Evolutionary conservation across 768 basidiomycete species (phyloP).

Genomic region (Suillus cothurnatus): DNA sequence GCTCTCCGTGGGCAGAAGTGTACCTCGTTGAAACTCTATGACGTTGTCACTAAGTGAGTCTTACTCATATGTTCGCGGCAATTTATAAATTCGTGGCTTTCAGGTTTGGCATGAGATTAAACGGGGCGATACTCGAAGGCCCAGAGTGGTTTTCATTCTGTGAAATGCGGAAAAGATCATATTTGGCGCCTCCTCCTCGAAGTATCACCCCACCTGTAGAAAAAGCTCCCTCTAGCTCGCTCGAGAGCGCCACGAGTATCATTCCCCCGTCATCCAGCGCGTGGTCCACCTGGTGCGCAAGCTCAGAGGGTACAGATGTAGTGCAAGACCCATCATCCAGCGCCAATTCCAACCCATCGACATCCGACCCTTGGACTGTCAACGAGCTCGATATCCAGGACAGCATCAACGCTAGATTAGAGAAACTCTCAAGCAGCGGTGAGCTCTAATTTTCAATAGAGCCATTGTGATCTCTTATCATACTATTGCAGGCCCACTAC

Average conservation of each 20-base stretch:
- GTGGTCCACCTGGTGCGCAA: no score
- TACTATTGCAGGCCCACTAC: neutral
- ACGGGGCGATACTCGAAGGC: neutral
- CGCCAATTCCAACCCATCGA: neutral
- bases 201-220: neutral
- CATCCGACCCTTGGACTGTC: no score
- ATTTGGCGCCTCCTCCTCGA: neutral
- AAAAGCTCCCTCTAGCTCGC: no score
- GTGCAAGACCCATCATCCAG: neutral
- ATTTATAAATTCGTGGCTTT: no score
- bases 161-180: neutral
- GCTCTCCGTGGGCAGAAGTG: no score
- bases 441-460: neutral
- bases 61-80: neutral
- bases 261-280: no score
- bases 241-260: no score
- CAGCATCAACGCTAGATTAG: no score
- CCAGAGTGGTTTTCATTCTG: neutral
- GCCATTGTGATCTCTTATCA: no score
- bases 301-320: neutral
- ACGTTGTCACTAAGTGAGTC: no score
- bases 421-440: neutral
- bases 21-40: no score
- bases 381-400: no score
- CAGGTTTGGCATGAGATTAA: neutral